Percentiles rank a stretch among this genome's conserved stretches.
phyloP scores from a whole-genome alignment of 1,139 yeast species.

The Chernovozyma sophiae-reginae region DNA sequence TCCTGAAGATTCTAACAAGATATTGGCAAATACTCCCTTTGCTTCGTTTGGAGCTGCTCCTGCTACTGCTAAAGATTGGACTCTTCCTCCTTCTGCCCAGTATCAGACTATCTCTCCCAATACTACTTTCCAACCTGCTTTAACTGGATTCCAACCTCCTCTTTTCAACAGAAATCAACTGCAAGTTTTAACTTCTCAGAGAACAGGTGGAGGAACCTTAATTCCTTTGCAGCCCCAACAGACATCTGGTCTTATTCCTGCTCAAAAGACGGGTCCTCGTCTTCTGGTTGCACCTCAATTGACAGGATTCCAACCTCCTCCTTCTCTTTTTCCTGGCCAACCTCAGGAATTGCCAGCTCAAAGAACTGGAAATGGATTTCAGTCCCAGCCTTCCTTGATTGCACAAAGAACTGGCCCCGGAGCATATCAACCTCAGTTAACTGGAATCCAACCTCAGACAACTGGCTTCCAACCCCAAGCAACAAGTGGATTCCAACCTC shows the following conservation, averaged over 20 bases:
- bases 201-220: constrained; percentile 43
- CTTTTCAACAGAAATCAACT: constrained; percentile 4
- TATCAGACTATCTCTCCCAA: constrained; percentile 18
- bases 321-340: background rate
- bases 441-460: constrained; percentile 35
- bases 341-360: constrained; percentile 13
- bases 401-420: constrained; percentile 34
- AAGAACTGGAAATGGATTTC: constrained; percentile 20
- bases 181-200: constrained; percentile 28
- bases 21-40: constrained; percentile 46
- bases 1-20: constrained; percentile 52
- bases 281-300: constrained; percentile 16
- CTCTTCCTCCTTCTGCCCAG: constrained; percentile 24
- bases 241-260: constrained; percentile 44
- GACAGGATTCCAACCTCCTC: constrained; percentile 14
- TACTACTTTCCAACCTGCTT: constrained; percentile 28
- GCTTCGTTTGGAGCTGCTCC: constrained; percentile 23
- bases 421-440: constrained; percentile 26
- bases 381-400: constrained; percentile 16
- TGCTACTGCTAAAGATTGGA: constrained; percentile 26
- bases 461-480: constrained; percentile 34
- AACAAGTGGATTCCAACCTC: constrained; percentile 37
- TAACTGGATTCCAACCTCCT: constrained; percentile 14
- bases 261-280: constrained; percentile 31
- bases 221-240: constrained; percentile 48